phyloP scores from a whole-genome alignment of 805 yeast genomes.

The Sporopachydermia lactativora region DNA sequence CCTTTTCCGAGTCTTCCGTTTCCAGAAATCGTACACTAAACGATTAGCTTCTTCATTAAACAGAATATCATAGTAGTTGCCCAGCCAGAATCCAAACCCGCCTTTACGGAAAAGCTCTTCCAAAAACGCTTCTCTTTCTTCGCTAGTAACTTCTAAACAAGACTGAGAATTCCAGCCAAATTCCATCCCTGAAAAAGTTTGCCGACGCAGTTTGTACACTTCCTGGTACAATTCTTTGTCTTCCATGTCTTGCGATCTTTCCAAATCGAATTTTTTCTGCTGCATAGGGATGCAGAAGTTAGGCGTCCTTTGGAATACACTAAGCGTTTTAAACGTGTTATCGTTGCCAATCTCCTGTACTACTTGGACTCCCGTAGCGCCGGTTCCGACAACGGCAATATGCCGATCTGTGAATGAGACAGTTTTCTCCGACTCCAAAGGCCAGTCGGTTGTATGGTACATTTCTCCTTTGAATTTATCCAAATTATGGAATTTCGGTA shows the following conservation, averaged over 20 bases:
- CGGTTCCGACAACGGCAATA: not conserved
- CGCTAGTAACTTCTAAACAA: conserved; percentile 4
- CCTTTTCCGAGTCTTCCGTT: not conserved
- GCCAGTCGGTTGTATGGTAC: conserved; percentile 6
- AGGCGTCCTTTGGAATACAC: conserved; percentile 1
- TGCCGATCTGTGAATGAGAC: not conserved
- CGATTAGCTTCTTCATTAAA: not conserved
- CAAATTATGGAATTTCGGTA: conserved; percentile 13
- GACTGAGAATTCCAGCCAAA: conserved; percentile 8
- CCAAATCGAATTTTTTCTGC: conserved; percentile 4
- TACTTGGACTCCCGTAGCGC: not conserved
- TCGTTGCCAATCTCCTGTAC: conserved; percentile 1
- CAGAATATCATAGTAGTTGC: conserved; percentile 6
- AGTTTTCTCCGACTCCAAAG: conserved; percentile 6
- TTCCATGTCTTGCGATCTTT: conserved; percentile 3
- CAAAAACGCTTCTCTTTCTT: conserved; percentile 5
- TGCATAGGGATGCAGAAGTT: conserved; percentile 1
- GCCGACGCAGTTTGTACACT: conserved; percentile 9
- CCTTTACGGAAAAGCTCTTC: conserved; percentile 15
- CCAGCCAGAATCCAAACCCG: conserved; percentile 18
- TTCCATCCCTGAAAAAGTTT: conserved; percentile 13
- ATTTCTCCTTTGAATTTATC: not conserved
- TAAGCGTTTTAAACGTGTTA: not conserved
- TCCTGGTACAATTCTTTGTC: conserved; percentile 6
- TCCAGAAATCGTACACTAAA: not conserved